These are phyloP conservation scores for Pelargonium citronellum DNA, from an alignment of 441 rosid species.

Conservation along the genomic window DNA sequence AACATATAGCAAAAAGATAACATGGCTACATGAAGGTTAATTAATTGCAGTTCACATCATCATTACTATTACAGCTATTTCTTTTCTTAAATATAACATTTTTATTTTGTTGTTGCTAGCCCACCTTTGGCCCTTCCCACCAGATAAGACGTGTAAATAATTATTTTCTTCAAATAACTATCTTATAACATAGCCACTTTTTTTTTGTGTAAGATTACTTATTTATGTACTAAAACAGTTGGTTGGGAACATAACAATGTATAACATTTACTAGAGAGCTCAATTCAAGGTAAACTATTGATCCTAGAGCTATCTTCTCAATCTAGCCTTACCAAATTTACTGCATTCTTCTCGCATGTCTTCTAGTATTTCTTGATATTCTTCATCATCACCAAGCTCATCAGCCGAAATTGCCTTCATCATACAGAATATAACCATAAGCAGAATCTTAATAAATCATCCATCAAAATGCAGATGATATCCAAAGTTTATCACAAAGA, in stretches of 20 bases:
- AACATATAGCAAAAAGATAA: too few species aligned
- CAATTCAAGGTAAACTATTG: not conserved
- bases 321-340: slow-evolving; percentile 35
- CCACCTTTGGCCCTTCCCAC: too few species aligned
- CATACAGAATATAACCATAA: slow-evolving; percentile 11
- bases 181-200: too few species aligned
- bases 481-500: not conserved
- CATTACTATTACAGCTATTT: too few species aligned
- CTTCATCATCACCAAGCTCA: slow-evolving; percentile 40
- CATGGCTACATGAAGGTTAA: too few species aligned
- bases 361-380: slow-evolving; percentile 42
- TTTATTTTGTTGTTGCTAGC: too few species aligned
- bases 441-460: slow-evolving; percentile 3
- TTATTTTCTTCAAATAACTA: too few species aligned
- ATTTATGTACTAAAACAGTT: not conserved
- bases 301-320: not conserved
- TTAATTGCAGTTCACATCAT: too few species aligned
- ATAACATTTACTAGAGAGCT: slow-evolving; percentile 3
- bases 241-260: not conserved
- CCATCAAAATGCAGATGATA: slow-evolving; percentile 3
- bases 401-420: slow-evolving; percentile 34
- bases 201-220: not conserved
- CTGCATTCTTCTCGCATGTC: slow-evolving; percentile 49
- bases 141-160: too few species aligned
- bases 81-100: too few species aligned